phyloP scores from a whole-genome alignment of 2,329 filamentous ascomycete species.

The Alternaria alternata region DNA sequence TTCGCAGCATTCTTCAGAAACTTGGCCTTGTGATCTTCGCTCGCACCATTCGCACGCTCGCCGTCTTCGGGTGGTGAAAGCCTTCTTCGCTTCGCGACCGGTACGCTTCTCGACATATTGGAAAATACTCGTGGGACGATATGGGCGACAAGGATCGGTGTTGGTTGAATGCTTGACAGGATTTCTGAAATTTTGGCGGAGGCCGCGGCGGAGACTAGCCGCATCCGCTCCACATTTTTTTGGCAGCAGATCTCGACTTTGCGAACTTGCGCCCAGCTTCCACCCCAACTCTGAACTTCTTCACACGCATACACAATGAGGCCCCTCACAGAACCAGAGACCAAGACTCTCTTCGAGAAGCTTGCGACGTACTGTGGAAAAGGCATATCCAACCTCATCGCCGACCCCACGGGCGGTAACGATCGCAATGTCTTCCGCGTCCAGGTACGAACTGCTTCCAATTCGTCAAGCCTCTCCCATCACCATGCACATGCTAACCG shows the following conservation, averaged over 20 bases:
- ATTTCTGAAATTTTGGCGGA: conserved; percentile 36
- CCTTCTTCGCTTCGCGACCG: conserved; percentile 48
- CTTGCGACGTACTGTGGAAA: conserved; percentile 91
- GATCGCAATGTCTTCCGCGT: conserved; percentile 59
- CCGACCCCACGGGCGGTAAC: conserved; percentile 37
- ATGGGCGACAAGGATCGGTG: conserved; percentile 1
- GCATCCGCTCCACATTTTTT: conserved; percentile 24
- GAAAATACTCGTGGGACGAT: neutral
- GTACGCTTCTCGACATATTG: conserved; percentile 43
- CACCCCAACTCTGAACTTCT: conserved; percentile 9
- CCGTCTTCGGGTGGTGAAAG: conserved; percentile 47
- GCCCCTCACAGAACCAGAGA: conserved; percentile 80
- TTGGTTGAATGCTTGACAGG: conserved; percentile 5
- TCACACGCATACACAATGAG: conserved; percentile 63
- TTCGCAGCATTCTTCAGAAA: conserved; percentile 78
- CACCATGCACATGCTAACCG: conserved; percentile 11
- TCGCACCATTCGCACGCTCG: conserved; percentile 23
- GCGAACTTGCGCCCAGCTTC: conserved; percentile 24
- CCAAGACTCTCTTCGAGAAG: conserved; percentile 85
- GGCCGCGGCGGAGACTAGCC: conserved; percentile 26
- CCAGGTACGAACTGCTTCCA: conserved; percentile 48
- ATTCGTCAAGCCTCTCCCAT: neutral
- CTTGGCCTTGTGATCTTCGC: conserved; percentile 51
- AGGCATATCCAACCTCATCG: conserved; percentile 79
- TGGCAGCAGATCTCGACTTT: conserved; percentile 18